Conservation (phyloP, 1,139 yeast genomes). For the Pichia norvegensis region DNA sequence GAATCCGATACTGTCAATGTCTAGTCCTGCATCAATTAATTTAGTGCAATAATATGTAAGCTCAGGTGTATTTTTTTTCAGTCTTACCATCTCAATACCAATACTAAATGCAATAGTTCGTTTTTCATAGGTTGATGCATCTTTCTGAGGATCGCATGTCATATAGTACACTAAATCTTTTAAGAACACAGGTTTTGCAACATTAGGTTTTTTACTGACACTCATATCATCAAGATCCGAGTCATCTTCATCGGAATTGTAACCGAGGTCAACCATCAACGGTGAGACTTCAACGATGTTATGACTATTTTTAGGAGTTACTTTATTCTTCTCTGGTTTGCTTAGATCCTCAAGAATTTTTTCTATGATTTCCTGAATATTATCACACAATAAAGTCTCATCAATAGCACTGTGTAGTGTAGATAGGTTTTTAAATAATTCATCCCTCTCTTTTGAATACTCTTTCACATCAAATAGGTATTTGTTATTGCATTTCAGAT, state of each 20-base stretch:
- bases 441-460: conserved; percentile 10
- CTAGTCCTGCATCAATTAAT: conserved; percentile 40
- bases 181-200: conserved; percentile 51
- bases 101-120: conserved; percentile 39
- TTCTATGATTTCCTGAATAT: neutral
- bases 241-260: conserved; percentile 35
- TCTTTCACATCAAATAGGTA: conserved; percentile 22
- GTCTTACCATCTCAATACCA: conserved; percentile 50
- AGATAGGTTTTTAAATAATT: conserved; percentile 3
- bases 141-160: conserved; percentile 34
- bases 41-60: conserved; percentile 41
- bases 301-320: neutral
- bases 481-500: conserved; percentile 16
- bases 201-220: conserved; percentile 30
- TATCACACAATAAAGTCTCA: neutral
- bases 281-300: conserved; percentile 1
- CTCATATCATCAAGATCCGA: conserved; percentile 44
- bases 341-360: neutral
- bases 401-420: neutral
- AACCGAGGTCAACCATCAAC: conserved; percentile 9
- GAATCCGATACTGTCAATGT: conserved; percentile 44
- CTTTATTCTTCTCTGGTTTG: neutral
- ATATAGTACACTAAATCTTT: conserved; percentile 55
- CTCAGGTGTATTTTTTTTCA: conserved; percentile 52
- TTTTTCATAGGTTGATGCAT: conserved; percentile 44